Base-by-base conservation (phyloP, 2,329 filamentous ascomycete genomes). In the Coniochaeta sp. region DNA sequence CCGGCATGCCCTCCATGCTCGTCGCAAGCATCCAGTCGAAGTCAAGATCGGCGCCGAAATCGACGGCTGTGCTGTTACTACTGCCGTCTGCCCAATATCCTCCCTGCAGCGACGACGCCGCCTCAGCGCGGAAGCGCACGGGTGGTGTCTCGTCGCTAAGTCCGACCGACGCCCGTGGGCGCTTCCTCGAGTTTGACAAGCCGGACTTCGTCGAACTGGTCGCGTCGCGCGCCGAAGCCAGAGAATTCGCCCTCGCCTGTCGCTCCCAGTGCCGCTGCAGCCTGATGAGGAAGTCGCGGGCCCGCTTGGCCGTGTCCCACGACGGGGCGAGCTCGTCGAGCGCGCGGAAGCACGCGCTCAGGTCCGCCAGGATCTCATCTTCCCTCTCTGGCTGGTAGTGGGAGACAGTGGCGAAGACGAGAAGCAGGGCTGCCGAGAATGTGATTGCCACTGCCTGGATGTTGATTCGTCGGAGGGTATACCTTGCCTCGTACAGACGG, bases 391-490 rank as follows among this genome's bases (percentile, higher is more conserved):
- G 32, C 14, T 55, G 38, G 38, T 63, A 63, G 38, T 52, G 58
- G 8, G 62, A 7, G 28, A 71, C 62, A 12, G 67, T 64, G 17
- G 69, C 68, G 60, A 70, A 72, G 22, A 70, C 65, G 9, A 73
- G 61, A n/a, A 73, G 67, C 19, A 78, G 66, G 1, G 75, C 75
- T 1, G 76, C 75, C 16, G 73, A 75, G 64, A 76, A 77, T 16
- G 76, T 75, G 19, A 78, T 75, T n/a, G 72, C 71, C 10, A 77
- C 74, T 0, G 74, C 73, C 57, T 77, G 71, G 60, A 76, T 73
- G 65, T 77, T 77, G 66, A 76, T 74, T n/a, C 71, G 68, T 24
- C 72, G 71, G 68, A 77, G 75, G 1, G 73, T 73, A 61, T 76
- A 78, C 30, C 71, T 68, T 17, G 69, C 71, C 52, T 76, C 74